These are phyloP conservation scores for Aspergillus cavernicola DNA, from an alignment of 495 filamentous ascomycete genomes.

Conservation along the genomic window DNA sequence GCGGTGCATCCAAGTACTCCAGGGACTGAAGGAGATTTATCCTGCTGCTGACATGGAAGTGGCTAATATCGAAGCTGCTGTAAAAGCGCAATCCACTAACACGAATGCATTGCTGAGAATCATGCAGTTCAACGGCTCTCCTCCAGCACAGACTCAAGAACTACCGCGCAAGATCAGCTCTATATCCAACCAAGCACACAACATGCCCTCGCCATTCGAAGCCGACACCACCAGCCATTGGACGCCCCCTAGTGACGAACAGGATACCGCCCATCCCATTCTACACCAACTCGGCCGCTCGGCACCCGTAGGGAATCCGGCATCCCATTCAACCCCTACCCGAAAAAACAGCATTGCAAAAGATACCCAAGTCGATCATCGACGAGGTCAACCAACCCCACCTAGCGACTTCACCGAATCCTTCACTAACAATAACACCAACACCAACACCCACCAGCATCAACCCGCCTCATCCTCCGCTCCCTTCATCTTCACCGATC, in stretches of 20 bases:
- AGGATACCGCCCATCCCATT: background rate
- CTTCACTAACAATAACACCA: constrained; percentile 7
- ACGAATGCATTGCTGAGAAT: constrained; percentile 33
- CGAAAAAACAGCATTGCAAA: background rate
- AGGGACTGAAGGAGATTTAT: constrained; percentile 74
- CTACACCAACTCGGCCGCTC: background rate
- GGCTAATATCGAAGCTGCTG: constrained; percentile 75
- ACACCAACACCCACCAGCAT: background rate
- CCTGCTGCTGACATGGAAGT: constrained; percentile 77
- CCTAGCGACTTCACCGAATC: constrained; percentile 30
- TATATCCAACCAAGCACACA: constrained; percentile 1
- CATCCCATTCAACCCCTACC: background rate
- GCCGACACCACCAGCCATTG: constrained; percentile 4
- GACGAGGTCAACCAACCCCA: constrained; percentile 18
- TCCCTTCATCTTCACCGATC: constrained; percentile 6
- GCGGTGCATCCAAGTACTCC: constrained; percentile 75
- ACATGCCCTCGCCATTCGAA: constrained; percentile 1
- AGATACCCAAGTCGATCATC: constrained; percentile 1
- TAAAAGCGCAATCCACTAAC: constrained; percentile 47
- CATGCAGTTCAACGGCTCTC: constrained; percentile 30
- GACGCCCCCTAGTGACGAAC: constrained; percentile 12
- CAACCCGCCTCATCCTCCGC: background rate
- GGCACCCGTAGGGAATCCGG: background rate
- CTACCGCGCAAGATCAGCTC: constrained; percentile 17
- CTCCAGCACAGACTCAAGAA: constrained; percentile 13